Percentiles rank a stretch among this genome's conserved stretches.
Conservation (phyloP, 2,329 filamentous ascomycete genomes). For the Diaporthe ilicicola region DNA sequence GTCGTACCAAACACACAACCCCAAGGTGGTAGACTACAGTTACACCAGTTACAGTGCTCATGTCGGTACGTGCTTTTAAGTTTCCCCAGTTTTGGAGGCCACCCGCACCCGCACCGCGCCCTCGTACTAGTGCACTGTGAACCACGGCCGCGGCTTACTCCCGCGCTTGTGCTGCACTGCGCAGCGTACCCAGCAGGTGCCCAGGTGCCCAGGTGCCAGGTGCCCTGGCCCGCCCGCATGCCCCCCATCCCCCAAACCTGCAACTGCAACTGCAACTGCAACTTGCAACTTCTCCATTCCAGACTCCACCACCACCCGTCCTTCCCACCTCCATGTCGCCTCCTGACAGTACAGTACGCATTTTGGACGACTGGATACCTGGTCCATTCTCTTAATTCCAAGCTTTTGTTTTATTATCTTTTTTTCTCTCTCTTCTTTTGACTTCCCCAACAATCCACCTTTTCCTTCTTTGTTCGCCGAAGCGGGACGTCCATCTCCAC, state of each 20-base stretch:
- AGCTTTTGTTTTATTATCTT: slow-evolving; percentile 12
- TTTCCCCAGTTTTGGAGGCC: slow-evolving; percentile 27
- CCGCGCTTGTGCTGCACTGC: not conserved
- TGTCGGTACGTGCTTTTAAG: slow-evolving; percentile 6
- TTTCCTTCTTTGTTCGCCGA: slow-evolving; percentile 12
- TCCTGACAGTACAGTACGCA: slow-evolving; percentile 24
- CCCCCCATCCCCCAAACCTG: slow-evolving; percentile 25
- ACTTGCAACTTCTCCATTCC: slow-evolving; percentile 26
- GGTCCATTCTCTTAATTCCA: slow-evolving; percentile 21
- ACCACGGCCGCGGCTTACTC: slow-evolving; percentile 13
- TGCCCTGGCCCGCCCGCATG: slow-evolving; percentile 13
- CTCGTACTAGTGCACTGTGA: not conserved
- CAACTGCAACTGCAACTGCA: slow-evolving; percentile 15
- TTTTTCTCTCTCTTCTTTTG: not conserved
- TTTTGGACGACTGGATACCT: slow-evolving; percentile 23
- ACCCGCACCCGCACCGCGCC: slow-evolving; percentile 2
- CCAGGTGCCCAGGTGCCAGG: not conserved
- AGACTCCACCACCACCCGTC: slow-evolving; percentile 16
- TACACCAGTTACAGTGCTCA: not conserved
- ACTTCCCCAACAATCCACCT: not conserved
- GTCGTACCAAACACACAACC: not conserved
- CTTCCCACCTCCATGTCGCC: slow-evolving; percentile 20
- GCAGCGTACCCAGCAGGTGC: not conserved
- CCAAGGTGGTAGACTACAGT: not conserved
- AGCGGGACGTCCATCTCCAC: slow-evolving; percentile 12